phyloP scores from a whole-genome alignment of 192 early-diverging fungal species.

The Coemansia sp. region DNA sequence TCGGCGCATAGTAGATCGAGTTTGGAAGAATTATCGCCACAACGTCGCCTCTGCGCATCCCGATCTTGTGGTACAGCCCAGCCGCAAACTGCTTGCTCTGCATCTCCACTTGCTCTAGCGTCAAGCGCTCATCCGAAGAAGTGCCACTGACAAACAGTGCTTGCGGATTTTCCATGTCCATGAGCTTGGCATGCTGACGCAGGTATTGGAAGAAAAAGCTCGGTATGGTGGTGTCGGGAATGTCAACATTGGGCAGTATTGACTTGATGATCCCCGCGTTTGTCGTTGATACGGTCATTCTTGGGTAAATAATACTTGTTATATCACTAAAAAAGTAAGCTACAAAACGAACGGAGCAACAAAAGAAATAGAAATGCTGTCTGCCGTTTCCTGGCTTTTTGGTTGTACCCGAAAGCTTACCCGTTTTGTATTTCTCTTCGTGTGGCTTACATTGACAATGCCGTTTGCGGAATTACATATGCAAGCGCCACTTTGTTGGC shows the following conservation, averaged over 20 bases:
- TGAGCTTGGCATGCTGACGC: constrained; percentile 4
- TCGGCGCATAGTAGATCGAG: constrained; percentile 63
- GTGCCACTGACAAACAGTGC: constrained; percentile 26
- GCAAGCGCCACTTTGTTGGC: constrained; percentile 2
- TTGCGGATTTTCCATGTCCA: background rate
- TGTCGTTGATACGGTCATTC: background rate
- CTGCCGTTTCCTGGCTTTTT: background rate
- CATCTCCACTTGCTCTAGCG: constrained; percentile 18
- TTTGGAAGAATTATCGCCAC: constrained; percentile 75
- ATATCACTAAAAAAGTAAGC: background rate
- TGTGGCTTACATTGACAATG: background rate
- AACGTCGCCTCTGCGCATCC: constrained; percentile 66
- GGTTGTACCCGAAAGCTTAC: background rate
- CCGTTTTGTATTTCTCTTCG: background rate
- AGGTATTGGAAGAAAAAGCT: constrained; percentile 18
- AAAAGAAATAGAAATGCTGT: background rate
- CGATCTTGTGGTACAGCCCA: constrained; percentile 43
- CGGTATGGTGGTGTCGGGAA: constrained; percentile 17
- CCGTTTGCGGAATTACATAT: background rate
- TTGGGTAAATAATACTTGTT: background rate
- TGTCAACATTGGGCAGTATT: background rate
- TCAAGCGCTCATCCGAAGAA: background rate
- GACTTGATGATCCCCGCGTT: background rate
- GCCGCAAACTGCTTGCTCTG: constrained; percentile 14
- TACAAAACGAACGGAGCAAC: background rate